Base-by-base conservation (phyloP, 768 basidiomycete species). In the Gymnopilus junonius region DNA sequence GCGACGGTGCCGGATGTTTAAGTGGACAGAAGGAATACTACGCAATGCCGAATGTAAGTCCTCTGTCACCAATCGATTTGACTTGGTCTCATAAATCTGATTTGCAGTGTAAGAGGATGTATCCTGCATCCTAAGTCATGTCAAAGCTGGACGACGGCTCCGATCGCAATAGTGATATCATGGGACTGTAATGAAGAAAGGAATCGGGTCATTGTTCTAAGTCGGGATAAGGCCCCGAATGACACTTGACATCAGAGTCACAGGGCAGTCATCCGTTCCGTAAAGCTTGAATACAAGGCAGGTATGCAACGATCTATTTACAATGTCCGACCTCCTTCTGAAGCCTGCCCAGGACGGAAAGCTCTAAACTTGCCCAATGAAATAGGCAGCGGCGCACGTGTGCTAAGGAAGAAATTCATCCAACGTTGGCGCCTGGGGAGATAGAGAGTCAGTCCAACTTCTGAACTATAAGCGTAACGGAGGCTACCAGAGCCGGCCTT, bases 391-490 rank as follows among this genome's bases (percentile, higher is more conserved):
- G 32, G 48, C 48, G 48, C 48, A 51, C 48, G 48, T 51, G 48
- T 51, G 48, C 48, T 2, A 51, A 32, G 25, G 6, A 37, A 35
- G 23, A 32, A 25, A 29, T 25, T 15, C 54, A 20, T 32, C 29
- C 39, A 40, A 20, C 42, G 42, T 64, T 63, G 55, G 50, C 62
- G 57, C 42, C 51, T 51, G 45, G 29, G 62, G 55, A 27, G 48
- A 23, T 59, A 61, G 45, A 34, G 43, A 58, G 27, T 6, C 31
- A 43, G 12, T 25, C 8, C 8, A 25, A 27, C 34, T 43, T 53
- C 21, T 27, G 17, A 32, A 31, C 50, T 42, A 61, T 25, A 61
- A 31, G 31, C 40, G 59, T 54, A 35, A 39, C 59, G 59, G 51
- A 55, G 20, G 35, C 48, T 21, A 32, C 34, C 56, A 43, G 60